Evolutionary conservation across 306 rosid genomes (phyloP), one percentile per base, ranked within the genome.

Genomic region (Fragaria vesca): DNA sequence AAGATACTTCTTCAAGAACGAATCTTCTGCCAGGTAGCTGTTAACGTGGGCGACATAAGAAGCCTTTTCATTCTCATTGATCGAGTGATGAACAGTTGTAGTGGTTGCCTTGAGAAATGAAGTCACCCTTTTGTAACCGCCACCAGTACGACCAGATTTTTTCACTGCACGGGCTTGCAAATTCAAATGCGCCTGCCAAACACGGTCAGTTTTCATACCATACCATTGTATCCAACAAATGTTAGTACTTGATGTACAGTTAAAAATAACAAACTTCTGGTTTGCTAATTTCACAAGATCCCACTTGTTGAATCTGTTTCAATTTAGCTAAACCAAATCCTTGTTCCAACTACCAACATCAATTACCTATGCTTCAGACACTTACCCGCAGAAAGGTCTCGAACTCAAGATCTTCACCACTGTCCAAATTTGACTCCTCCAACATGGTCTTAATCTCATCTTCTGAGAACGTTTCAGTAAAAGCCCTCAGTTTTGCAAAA

Each of bases 31-130:
- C 80, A 96, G 79, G 81, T 79, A 96, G 85, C 85, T 78, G 80
- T 96, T 96, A 84, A 96, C 89, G 77, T 96, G 99, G 50, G 90
- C 88, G 17, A 93, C 98, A 91, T 96, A 96, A 45, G 99, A 96
- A 83, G 98, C 84, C 81, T 84, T 96, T 91, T 96, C 99, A 15
- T 94, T 91, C 84, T 86, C 98, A 77, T 96, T 96, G 82, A 96
- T 96, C 11, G 96, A 86, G 54, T 96, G 99, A 79, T 79, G 96
- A 71, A 91, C 80, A 32, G 97, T 96, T 4, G 99, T 96, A 34
- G 98, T 96, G 63, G 99, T 89, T 61, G 98, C 79, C 88, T 96
- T 96, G 80, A 96, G 86, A 82, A 96, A 96, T n/a, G 99, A 93
- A 71, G 93, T 86, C 60, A 92, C 78, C 52, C 72, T 81, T 83